Evolutionary conservation across 306 rosid genomes (phyloP), one percentile per base, ranked within the genome.

Genomic region (cucumber (Cucumis sativus)): DNA sequence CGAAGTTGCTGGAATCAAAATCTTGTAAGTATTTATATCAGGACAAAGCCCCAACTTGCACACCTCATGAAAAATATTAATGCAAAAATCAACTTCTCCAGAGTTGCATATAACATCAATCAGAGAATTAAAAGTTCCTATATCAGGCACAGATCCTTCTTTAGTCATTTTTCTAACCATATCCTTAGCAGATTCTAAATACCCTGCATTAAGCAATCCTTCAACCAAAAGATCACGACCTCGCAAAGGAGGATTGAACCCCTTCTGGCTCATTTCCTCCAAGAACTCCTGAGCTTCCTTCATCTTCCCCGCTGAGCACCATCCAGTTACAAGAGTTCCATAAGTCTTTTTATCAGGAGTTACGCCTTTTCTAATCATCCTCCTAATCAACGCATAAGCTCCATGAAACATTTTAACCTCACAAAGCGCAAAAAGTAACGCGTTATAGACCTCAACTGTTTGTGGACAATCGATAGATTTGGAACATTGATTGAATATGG

Each of bases 221-320:
- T 94, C 97, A 1, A 94, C 81, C n/a, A 94, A 86, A 43, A 94
- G 94, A 79, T 94, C 98, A 3, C 98, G 96, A 12, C 97, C 97
- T 15, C 98, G 79, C 10, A 90, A 84, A 0, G 98, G 96, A 4
- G 98, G 98, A 13, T 87, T 90, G 74, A 88, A 92, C 16, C 97
- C 98, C 23, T 83, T 94, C 10, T 80, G 57, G 35, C 97, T 94
- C 97, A 94, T 94, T 60, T 90, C 98, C 75, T 80, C 82, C 14
- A 94, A 69, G 57, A 91, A 94, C 52, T 79, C 82, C 28, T 84
- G 89, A 2, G 98, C 98, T 66, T 94, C 98, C 16, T 81, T 86
- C 89, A 91, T 82, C 72, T 94, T 94, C 0, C 98, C 97, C 0
- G 81, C 77, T 0, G 97, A 90, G 79, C 98, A 94, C 98, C 98